Evolutionary conservation across 1,284 basidiomycete genomes (phyloP).

Genomic region (Trichosporon asahii): DNA sequence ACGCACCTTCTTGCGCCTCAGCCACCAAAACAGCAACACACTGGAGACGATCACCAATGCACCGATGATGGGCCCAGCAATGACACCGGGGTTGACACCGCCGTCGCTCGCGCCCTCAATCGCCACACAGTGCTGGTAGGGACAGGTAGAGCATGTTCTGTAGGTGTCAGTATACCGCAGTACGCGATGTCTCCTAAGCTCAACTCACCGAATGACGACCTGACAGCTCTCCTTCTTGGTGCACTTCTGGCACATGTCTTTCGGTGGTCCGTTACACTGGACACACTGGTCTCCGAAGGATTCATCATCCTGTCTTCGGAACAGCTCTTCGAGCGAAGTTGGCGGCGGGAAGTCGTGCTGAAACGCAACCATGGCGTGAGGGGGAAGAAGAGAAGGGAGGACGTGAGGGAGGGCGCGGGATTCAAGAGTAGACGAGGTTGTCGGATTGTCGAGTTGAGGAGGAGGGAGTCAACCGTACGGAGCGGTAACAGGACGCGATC

Average conservation of each 20-base stretch:
- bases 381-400: not conserved
- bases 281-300: conserved; percentile 1
- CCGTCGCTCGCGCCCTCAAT: not conserved
- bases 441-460: not conserved
- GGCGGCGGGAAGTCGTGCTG: not conserved
- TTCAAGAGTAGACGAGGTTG: not conserved
- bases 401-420: not conserved
- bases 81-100: conserved; percentile 47
- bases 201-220: conserved; percentile 1
- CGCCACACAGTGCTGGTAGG: not conserved
- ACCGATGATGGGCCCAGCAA: conserved; percentile 50
- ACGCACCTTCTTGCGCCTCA: conserved; percentile 50
- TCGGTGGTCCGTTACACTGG: not conserved
- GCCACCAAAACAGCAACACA: conserved; percentile 47
- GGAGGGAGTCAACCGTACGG: not conserved
- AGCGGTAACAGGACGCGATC: conserved; percentile 8
- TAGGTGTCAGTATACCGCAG: not conserved
- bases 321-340: not conserved
- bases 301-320: not conserved
- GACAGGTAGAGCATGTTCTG: not conserved
- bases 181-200: not conserved
- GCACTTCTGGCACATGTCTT: conserved; percentile 1
- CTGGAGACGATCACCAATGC: conserved; percentile 45
- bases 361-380: not conserved
- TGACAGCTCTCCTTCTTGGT: conserved; percentile 3